Evolutionary conservation across 2,329 filamentous ascomycete genomes (phyloP).

Genomic region (Nannizziopsis arthrosporioides): DNA sequence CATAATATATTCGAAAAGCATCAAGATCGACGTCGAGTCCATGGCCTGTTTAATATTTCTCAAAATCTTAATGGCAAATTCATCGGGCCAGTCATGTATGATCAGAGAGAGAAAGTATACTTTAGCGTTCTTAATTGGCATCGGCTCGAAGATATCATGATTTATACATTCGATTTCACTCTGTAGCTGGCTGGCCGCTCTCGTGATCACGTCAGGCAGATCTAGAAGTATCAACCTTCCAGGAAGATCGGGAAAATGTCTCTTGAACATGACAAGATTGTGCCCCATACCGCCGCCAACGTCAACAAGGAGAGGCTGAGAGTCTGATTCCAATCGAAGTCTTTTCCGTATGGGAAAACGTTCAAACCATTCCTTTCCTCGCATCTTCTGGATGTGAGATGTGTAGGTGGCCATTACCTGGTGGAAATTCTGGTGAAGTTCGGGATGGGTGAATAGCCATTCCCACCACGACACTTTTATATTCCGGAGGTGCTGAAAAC

Average conservation of each 20-base stretch:
- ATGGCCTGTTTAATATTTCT: conserved; percentile 17
- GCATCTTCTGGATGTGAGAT: neutral
- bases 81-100: conserved; percentile 29
- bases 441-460: conserved; percentile 18
- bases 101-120: conserved; percentile 27
- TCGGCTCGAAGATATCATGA: conserved; percentile 7
- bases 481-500: conserved; percentile 21
- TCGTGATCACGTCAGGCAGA: conserved; percentile 30
- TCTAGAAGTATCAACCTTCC: conserved; percentile 42
- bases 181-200: conserved; percentile 7
- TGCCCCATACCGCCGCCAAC: conserved; percentile 35
- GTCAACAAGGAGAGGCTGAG: conserved; percentile 28
- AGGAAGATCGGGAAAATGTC: conserved; percentile 26
- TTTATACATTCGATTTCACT: neutral
- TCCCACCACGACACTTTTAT: conserved; percentile 22
- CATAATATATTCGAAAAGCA: conserved; percentile 31
- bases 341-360: conserved; percentile 15
- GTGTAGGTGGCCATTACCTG: conserved; percentile 18
- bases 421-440: conserved; percentile 21
- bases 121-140: conserved; percentile 16
- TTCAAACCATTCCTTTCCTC: conserved; percentile 15
- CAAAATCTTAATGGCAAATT: conserved; percentile 24
- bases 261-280: conserved; percentile 29
- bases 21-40: conserved; percentile 25
- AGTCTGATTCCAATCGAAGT: neutral